phyloP scores from a whole-genome alignment of 768 basidiomycete species.

The Cystofilobasidium capitatum region DNA sequence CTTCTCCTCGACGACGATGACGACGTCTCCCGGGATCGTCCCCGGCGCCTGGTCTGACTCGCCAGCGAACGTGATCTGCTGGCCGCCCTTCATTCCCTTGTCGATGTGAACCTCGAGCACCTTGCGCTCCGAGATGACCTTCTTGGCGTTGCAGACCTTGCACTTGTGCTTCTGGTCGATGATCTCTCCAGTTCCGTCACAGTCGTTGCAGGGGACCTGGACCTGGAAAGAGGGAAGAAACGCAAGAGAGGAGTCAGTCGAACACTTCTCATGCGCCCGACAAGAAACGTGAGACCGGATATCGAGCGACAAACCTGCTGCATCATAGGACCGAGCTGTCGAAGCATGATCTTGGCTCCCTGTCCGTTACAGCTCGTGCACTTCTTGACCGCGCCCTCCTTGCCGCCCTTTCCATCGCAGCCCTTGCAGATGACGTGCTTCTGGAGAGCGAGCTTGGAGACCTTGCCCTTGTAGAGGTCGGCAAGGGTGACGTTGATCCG shows the following conservation, averaged over 20 bases:
- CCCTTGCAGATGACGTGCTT: conserved; percentile 87
- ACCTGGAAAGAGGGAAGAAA: conserved; percentile 51
- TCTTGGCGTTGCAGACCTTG: conserved; percentile 87
- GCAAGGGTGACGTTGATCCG: conserved; percentile 92
- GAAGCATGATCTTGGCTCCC: conserved; percentile 78
- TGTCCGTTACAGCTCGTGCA: conserved; percentile 76
- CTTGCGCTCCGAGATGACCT: conserved; percentile 87
- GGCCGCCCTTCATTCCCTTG: conserved; percentile 92
- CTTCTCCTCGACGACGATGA: conserved; percentile 89
- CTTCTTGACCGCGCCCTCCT: conserved; percentile 81
- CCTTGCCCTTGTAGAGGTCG: conserved; percentile 98
- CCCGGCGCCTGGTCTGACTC: conserved; percentile 88
- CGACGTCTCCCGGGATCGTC: conserved; percentile 82
- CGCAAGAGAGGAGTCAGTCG: neutral
- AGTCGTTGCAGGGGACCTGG: conserved; percentile 88
- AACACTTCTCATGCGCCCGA: neutral
- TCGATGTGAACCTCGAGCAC: conserved; percentile 95
- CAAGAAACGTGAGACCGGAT: neutral
- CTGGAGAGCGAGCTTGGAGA: conserved; percentile 90
- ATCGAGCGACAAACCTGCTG: conserved; percentile 44
- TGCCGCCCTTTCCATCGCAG: conserved; percentile 94
- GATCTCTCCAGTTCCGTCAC: conserved; percentile 84
- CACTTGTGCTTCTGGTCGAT: conserved; percentile 91
- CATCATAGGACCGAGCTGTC: conserved; percentile 99
- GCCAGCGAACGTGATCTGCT: conserved; percentile 76